Evolutionary conservation across 192 early-diverging fungal genomes (phyloP).

Genomic region (Coemansia sp.): DNA sequence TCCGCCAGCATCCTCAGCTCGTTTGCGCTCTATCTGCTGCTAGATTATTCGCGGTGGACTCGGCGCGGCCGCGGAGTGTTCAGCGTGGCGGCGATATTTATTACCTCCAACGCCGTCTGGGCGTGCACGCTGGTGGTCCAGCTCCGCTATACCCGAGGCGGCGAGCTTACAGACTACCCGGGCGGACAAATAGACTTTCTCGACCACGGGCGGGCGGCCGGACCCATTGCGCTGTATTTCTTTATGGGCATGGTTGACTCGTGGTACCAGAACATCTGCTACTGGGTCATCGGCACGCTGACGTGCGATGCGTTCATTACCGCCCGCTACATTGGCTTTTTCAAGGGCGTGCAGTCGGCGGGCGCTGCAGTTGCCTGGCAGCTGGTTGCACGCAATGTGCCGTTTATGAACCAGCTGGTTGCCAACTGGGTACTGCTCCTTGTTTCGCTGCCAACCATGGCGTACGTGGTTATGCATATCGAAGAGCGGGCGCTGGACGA

Average conservation of each 20-base stretch:
- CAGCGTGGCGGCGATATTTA: conserved; percentile 42
- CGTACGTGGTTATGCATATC: conserved; percentile 30
- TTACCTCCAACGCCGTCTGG: conserved; percentile 56
- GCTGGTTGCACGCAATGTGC: conserved; percentile 53
- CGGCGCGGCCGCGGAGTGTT: conserved; percentile 61
- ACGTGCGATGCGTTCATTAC: conserved; percentile 71
- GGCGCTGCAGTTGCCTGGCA: conserved; percentile 66
- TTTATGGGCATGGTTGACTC: conserved; percentile 74
- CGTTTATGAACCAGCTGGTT: conserved; percentile 48
- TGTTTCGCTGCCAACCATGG: conserved; percentile 35
- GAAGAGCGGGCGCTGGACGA: conserved; percentile 36
- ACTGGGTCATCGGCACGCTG: conserved; percentile 83
- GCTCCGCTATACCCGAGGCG: conserved; percentile 46
- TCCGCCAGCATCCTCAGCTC: conserved; percentile 68
- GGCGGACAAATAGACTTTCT: conserved; percentile 29
- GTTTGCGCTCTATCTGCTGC: conserved; percentile 57
- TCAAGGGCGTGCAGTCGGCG: conserved; percentile 79
- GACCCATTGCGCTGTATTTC: conserved; percentile 61
- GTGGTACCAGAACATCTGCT: conserved; percentile 71
- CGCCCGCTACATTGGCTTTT: conserved; percentile 72
- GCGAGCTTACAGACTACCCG: conserved; percentile 4
- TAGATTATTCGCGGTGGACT: conserved; percentile 55
- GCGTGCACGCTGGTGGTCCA: conserved; percentile 57
- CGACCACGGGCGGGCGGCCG: conserved; percentile 49
- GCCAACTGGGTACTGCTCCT: conserved; percentile 43